Percentiles rank a stretch among this genome's conserved stretches.
phyloP scores from a whole-genome alignment of 768 basidiomycete species.

The Podaxis rugospora region DNA sequence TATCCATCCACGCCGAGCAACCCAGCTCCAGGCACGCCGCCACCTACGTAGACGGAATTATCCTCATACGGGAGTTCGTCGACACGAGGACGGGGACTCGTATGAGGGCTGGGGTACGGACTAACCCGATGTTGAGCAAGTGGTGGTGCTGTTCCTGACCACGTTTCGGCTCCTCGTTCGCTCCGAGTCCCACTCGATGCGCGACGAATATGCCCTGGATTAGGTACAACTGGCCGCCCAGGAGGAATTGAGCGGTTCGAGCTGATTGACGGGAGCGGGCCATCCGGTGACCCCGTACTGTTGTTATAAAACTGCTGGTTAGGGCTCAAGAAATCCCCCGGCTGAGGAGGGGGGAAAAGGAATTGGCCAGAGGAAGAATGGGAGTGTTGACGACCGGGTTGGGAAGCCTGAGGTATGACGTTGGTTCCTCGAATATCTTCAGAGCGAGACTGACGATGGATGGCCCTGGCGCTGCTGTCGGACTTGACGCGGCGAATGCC shows the following conservation, averaged over 20 bases:
- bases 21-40: constrained; percentile 8
- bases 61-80: constrained; percentile 39
- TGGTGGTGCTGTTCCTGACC: constrained; percentile 10
- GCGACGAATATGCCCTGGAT: constrained; percentile 32
- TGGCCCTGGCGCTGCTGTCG: constrained; percentile 34
- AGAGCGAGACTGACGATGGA: constrained; percentile 52
- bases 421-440: constrained; percentile 46
- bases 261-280: constrained; percentile 19
- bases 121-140: constrained; percentile 38
- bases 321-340: constrained; percentile 15
- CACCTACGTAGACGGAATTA: background rate
- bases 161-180: constrained; percentile 34
- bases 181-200: constrained; percentile 38
- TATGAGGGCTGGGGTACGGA: constrained; percentile 68
- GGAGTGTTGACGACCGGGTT: constrained; percentile 8
- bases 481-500: constrained; percentile 49
- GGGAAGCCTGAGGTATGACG: background rate
- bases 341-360: constrained; percentile 11
- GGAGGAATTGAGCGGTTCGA: constrained; percentile 11
- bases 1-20: constrained; percentile 6
- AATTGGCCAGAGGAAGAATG: constrained; percentile 12
- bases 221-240: constrained; percentile 13
- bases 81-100: constrained; percentile 53
- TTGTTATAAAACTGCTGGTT: constrained; percentile 13
- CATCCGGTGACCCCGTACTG: constrained; percentile 3